Base-by-base conservation (phyloP, 2,329 filamentous ascomycete species). In the Dothidotthia symphoricarpi region DNA sequence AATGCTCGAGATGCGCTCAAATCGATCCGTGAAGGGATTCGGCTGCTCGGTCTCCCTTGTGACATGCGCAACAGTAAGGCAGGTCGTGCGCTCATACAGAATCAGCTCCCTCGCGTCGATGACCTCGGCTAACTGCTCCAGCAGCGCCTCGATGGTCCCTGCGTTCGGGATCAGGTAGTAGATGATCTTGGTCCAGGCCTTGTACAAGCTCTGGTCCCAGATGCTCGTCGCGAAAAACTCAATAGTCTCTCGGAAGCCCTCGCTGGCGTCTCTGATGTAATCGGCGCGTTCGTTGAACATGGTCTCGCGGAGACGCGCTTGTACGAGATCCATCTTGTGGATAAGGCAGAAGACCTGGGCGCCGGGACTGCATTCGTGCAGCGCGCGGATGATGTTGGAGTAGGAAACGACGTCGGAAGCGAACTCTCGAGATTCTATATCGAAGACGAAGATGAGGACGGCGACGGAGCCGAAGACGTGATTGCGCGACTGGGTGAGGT, bases 251-350 rank as follows among this genome's bases (percentile, higher is more conserved):
- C 83, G 79, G 63, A 95, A 81, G 13, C 75, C 69, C 39, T 80
- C 77, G 39, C 86, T 90, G 60, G 88, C 87, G 48, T 82, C 79
- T 41, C 84, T 80, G 47, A 96, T 87, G 38, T 89, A 74, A 19
- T 80, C 75, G 16, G 89, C 84, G 44, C 88, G 84, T 57, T 95
- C 86, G 46, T 91, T 83, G 67, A 95, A 96, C 48, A 95, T 81
- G 41, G 81, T 74, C 61, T 89, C 83, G 44, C 90, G 86, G 52
- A 85, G 81, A 40, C 85, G 80, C 26, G 83, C 80, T 52, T 90
- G 86, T 32, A 97, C 88, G 16, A 98, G 80, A 66, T 98, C 93
- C 86, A 98, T 96, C 71, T 98, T 98, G 82, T 98, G 93, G 52
- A 98, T 86, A 29, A 98, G 81, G 45, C 93, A 86, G 71, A 97